These are phyloP conservation scores for Cucumis sativus DNA, from an alignment of 306 rosid species.

Conservation along the genomic window DNA sequence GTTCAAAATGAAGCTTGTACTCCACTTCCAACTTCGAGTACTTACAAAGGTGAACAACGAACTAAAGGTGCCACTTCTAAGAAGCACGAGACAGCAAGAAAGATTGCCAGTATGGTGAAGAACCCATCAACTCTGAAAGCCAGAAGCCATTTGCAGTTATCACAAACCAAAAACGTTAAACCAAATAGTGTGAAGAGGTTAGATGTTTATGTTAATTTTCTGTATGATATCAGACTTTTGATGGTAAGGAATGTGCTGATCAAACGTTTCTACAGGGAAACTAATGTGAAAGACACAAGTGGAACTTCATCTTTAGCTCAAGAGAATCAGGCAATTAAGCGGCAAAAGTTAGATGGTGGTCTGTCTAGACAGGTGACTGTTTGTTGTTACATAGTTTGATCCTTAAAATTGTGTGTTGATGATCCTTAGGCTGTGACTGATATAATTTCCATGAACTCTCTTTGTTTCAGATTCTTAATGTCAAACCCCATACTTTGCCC, in stretches of 20 bases:
- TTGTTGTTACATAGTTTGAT: background rate
- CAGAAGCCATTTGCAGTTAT: constrained; percentile 33
- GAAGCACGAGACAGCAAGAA: constrained; percentile 43
- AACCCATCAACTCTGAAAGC: constrained; percentile 32
- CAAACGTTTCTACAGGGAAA: constrained; percentile 14
- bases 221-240: background rate
- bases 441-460: background rate
- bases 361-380: constrained; percentile 64
- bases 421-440: background rate
- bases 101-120: constrained; percentile 31
- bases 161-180: constrained; percentile 19
- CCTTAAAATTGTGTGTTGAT: background rate
- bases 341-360: constrained; percentile 88
- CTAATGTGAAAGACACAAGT: constrained; percentile 23
- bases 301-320: constrained; percentile 40
- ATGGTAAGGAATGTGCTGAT: background rate
- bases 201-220: background rate
- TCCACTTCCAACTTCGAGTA: constrained; percentile 33
- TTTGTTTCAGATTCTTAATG: constrained; percentile 56
- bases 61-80: constrained; percentile 28
- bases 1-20: constrained; percentile 51
- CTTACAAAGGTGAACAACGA: constrained; percentile 29
- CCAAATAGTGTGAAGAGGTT: constrained; percentile 25
- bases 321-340: constrained; percentile 89
- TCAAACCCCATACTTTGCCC: constrained; percentile 55